phyloP scores from a whole-genome alignment of 2,329 filamentous ascomycete species.

The Annulohypoxylon truncatum region DNA sequence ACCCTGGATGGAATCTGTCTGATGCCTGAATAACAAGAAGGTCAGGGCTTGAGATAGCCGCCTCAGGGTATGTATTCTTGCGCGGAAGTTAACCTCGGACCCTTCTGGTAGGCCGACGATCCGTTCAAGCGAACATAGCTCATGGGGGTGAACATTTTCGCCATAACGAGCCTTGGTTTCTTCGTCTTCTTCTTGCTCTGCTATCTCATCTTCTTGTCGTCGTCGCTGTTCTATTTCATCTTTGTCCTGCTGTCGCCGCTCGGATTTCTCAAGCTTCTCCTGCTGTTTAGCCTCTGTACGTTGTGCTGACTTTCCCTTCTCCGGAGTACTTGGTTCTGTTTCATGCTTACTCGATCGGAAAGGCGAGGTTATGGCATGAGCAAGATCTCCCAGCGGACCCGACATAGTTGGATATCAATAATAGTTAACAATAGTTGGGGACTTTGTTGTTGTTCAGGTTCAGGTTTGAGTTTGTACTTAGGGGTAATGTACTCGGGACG shows the following conservation, averaged over 20 bases:
- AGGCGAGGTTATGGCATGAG: slow-evolving; percentile 5
- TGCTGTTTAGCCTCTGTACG: slow-evolving; percentile 44
- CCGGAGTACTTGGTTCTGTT: slow-evolving; percentile 5
- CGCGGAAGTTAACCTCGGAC: slow-evolving; percentile 72
- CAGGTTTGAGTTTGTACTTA: too few species aligned
- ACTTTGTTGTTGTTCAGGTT: neutral
- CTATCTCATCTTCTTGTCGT: slow-evolving; percentile 46
- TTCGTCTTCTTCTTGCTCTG: slow-evolving; percentile 30
- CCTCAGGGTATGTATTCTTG: slow-evolving; percentile 81
- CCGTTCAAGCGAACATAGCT: slow-evolving; percentile 55
- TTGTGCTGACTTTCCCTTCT: slow-evolving; percentile 42
- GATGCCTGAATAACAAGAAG: slow-evolving; percentile 87
- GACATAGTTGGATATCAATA: slow-evolving; percentile 16
- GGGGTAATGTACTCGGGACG: neutral
- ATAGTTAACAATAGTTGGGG: neutral
- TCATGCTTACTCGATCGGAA: slow-evolving; percentile 15
- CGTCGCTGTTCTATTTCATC: slow-evolving; percentile 42
- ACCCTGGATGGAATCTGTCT: slow-evolving; percentile 84
- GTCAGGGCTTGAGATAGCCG: slow-evolving; percentile 83
- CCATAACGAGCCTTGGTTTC: slow-evolving; percentile 37
- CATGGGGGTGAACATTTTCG: slow-evolving; percentile 28
- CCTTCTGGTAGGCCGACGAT: slow-evolving; percentile 55
- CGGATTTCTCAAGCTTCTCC: slow-evolving; percentile 47
- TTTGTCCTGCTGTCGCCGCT: slow-evolving; percentile 47
- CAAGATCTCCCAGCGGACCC: slow-evolving; percentile 7